phyloP scores from a whole-genome alignment of 169 alveolate genomes.

The Plasmodium gallinaceum region DNA sequence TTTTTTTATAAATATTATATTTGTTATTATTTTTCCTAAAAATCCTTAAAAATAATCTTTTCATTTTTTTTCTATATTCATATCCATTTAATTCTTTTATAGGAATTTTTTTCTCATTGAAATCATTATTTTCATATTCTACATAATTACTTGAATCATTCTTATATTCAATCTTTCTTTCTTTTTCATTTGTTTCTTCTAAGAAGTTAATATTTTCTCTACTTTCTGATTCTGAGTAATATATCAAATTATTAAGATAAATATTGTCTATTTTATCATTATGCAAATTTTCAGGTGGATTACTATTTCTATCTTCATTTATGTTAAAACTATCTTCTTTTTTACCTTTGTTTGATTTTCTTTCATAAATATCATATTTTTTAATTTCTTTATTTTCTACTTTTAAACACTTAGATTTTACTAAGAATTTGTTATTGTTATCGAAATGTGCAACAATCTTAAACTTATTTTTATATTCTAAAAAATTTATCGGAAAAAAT shows the following conservation, averaged over 20 bases:
- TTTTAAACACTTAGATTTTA: conserved; percentile 10
- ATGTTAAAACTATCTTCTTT: not conserved
- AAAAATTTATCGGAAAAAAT: conserved; percentile 44
- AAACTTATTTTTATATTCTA: conserved; percentile 7
- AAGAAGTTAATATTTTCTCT: not conserved
- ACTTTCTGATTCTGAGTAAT: not conserved
- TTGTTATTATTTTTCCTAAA: conserved; percentile 46
- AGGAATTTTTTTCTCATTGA: not conserved
- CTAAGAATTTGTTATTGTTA: conserved; percentile 24
- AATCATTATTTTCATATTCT: not conserved
- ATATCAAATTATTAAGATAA: not conserved
- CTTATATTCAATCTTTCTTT: not conserved
- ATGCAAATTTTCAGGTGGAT: not conserved
- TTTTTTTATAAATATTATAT: conserved; percentile 71
- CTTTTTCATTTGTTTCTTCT: not conserved
- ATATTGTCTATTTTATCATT: not conserved
- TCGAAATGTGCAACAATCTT: conserved; percentile 42
- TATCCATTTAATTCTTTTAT: conserved; percentile 25
- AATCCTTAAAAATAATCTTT: conserved; percentile 62
- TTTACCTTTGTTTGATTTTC: not conserved
- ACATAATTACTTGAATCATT: not conserved
- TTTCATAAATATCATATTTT: not conserved
- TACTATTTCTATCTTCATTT: not conserved
- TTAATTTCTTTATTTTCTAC: not conserved
- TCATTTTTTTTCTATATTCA: conserved; percentile 58